These are phyloP conservation scores for Leishmania tarentolae DNA, from an alignment of 208 protist genomes.

Conservation along the genomic window DNA sequence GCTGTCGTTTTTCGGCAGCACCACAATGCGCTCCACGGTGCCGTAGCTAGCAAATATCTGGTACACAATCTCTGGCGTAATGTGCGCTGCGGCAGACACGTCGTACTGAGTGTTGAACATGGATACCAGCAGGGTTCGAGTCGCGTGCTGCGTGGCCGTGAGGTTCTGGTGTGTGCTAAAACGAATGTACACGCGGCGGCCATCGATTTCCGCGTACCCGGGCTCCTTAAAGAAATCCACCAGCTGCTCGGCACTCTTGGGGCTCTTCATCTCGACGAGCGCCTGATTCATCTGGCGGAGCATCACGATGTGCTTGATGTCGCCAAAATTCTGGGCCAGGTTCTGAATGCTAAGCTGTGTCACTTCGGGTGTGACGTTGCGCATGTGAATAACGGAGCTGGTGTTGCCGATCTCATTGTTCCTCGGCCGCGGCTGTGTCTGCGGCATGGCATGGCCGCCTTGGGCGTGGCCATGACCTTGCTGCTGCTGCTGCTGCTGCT, in stretches of 20 bases:
- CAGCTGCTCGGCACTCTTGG: slow-evolving; percentile 85
- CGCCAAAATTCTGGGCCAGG: slow-evolving; percentile 86
- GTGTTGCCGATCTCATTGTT: slow-evolving; percentile 90
- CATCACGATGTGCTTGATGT: slow-evolving; percentile 93
- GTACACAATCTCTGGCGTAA: slow-evolving; percentile 91
- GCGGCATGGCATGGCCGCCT: slow-evolving; percentile 11
- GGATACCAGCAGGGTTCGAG: slow-evolving; percentile 87
- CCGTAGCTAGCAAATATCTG: slow-evolving; percentile 92
- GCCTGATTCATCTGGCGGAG: slow-evolving; percentile 94
- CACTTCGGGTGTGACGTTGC: slow-evolving; percentile 91
- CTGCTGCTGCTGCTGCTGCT: slow-evolving; percentile 24
- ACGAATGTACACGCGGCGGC: slow-evolving; percentile 90
- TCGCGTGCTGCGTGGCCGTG: slow-evolving; percentile 88
- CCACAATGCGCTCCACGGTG: slow-evolving; percentile 86
- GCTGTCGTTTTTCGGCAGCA: slow-evolving; percentile 92
- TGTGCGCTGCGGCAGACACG: slow-evolving; percentile 77
- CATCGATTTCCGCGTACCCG: slow-evolving; percentile 91
- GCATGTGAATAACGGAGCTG: slow-evolving; percentile 88
- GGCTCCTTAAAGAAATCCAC: slow-evolving; percentile 88
- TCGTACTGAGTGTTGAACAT: slow-evolving; percentile 95
- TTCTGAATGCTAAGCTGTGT: slow-evolving; percentile 91
- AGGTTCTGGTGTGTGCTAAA: slow-evolving; percentile 91
- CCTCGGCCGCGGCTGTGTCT: slow-evolving; percentile 37
- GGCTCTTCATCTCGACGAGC: slow-evolving; percentile 91
- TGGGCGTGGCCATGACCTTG: slow-evolving; percentile 20